These are phyloP conservation scores for Neurospora discreta DNA, from an alignment of 495 filamentous ascomycete species.

Conservation along the genomic window DNA sequence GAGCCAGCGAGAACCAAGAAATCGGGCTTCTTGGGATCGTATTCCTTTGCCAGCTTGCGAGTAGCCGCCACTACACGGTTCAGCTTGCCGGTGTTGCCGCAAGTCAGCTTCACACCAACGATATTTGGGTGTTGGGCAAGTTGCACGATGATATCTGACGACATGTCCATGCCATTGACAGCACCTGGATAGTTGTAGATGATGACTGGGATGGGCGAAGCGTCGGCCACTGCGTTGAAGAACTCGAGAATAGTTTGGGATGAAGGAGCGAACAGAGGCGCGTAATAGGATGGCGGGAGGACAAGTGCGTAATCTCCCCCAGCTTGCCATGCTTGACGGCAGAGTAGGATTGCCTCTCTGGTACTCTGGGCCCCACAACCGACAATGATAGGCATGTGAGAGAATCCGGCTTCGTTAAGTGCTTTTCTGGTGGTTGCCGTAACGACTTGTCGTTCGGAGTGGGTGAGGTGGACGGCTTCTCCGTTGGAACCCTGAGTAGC, in stretches of 20 bases:
- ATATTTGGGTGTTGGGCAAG: conserved; percentile 76
- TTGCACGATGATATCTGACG: conserved; percentile 64
- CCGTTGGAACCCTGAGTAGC: conserved; percentile 86
- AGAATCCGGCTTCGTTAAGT: conserved; percentile 57
- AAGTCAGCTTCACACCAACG: conserved; percentile 83
- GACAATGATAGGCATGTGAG: conserved; percentile 70
- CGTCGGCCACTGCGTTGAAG: conserved; percentile 67
- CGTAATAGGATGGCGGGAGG: conserved; percentile 82
- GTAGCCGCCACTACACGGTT: conserved; percentile 72
- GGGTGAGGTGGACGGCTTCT: conserved; percentile 74
- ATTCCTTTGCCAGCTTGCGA: conserved; percentile 53
- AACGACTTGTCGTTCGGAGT: conserved; percentile 60
- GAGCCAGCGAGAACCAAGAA: conserved; percentile 84
- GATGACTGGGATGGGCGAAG: conserved; percentile 74
- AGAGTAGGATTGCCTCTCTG: conserved; percentile 72
- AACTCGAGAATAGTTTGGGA: conserved; percentile 60
- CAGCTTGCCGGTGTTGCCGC: conserved; percentile 89
- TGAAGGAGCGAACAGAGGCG: conserved; percentile 43
- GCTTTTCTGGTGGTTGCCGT: conserved; percentile 71
- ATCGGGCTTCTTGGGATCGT: conserved; percentile 46
- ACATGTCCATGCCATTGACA: conserved; percentile 69
- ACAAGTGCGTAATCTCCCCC: conserved; percentile 86
- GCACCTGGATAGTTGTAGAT: conserved; percentile 93
- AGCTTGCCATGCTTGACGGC: conserved; percentile 60
- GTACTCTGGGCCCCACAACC: conserved; percentile 79